phyloP scores from a whole-genome alignment of 345 rosid genomes.

The Camelina hispida region DNA sequence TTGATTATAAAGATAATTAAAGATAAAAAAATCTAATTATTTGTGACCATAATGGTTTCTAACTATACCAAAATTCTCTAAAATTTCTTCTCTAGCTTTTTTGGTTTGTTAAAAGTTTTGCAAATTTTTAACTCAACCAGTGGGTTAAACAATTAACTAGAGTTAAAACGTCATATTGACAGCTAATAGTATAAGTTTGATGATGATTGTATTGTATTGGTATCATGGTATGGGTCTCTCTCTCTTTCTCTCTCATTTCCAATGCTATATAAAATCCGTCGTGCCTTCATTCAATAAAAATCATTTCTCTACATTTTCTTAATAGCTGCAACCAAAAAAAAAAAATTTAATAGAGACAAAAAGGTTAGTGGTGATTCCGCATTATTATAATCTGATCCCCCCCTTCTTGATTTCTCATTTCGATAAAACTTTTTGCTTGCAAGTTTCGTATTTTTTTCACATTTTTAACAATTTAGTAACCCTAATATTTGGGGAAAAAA shows the following conservation, averaged over 20 bases:
- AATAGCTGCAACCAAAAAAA: conserved; percentile 16
- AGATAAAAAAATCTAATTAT: too few species aligned
- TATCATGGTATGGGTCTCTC: conserved; percentile 30
- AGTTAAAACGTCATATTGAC: conserved; percentile 35
- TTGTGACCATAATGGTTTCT: too few species aligned
- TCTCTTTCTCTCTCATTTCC: conserved; percentile 18
- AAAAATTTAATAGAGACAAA: neutral
- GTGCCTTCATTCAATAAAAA: conserved; percentile 14
- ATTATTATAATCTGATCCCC: conserved; percentile 17
- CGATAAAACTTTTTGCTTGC: neutral
- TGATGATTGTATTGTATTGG: neutral
- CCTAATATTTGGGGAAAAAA: conserved; percentile 27
- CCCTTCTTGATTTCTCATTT: neutral
- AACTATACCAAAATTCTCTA: too few species aligned
- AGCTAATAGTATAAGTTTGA: conserved; percentile 30
- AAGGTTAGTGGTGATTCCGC: conserved; percentile 33
- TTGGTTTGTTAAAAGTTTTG: too few species aligned
- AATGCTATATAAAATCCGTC: conserved; percentile 1
- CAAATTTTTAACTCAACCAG: neutral
- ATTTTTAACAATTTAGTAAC: conserved; percentile 13
- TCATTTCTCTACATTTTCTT: conserved; percentile 29
- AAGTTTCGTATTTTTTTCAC: conserved; percentile 14
- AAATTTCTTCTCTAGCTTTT: too few species aligned
- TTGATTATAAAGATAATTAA: too few species aligned
- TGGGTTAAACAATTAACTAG: conserved; percentile 28